phyloP scores from a whole-genome alignment of 352 stramenopile genomes.

The Discostella stelligera region DNA sequence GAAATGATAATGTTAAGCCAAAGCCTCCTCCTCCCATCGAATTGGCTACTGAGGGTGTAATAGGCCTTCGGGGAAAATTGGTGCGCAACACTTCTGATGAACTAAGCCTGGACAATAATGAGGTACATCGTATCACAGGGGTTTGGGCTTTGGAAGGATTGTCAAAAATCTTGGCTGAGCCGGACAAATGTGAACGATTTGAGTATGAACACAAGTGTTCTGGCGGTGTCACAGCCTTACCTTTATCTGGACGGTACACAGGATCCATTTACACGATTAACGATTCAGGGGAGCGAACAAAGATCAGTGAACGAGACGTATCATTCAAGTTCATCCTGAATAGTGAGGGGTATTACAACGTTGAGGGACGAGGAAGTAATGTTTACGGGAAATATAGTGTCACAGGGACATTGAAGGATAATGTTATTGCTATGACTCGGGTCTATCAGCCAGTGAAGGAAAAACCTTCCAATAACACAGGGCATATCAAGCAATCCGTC shows the following conservation, averaged over 20 bases:
- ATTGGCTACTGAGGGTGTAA: slow-evolving; percentile 50
- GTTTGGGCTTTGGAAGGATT: slow-evolving; percentile 69
- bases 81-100: slow-evolving; percentile 57
- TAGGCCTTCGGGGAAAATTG: slow-evolving; percentile 70
- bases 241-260: slow-evolving; percentile 72
- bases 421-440: slow-evolving; percentile 69
- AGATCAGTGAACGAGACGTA: slow-evolving; percentile 67
- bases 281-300: slow-evolving; percentile 44
- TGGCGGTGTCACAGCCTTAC: slow-evolving; percentile 54
- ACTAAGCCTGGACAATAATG: slow-evolving; percentile 49
- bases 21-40: slow-evolving; percentile 40
- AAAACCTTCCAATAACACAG: slow-evolving; percentile 21
- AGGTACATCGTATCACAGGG: slow-evolving; percentile 68
- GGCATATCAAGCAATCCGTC: slow-evolving; percentile 4
- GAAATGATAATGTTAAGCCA: slow-evolving; percentile 27
- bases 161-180: slow-evolving; percentile 64
- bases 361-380: slow-evolving; percentile 74
- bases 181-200: slow-evolving; percentile 72
- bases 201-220: slow-evolving; percentile 79
- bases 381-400: slow-evolving; percentile 80
- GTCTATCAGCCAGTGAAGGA: slow-evolving; percentile 65
- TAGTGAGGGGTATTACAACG: slow-evolving; percentile 68
- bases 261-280: slow-evolving; percentile 73
- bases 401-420: slow-evolving; percentile 64
- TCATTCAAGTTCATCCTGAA: slow-evolving; percentile 71